Evolutionary conservation across 163 green algal genomes (phyloP), one percentile per base, ranked within the genome.

Genomic region (Chlorella variabilis): DNA sequence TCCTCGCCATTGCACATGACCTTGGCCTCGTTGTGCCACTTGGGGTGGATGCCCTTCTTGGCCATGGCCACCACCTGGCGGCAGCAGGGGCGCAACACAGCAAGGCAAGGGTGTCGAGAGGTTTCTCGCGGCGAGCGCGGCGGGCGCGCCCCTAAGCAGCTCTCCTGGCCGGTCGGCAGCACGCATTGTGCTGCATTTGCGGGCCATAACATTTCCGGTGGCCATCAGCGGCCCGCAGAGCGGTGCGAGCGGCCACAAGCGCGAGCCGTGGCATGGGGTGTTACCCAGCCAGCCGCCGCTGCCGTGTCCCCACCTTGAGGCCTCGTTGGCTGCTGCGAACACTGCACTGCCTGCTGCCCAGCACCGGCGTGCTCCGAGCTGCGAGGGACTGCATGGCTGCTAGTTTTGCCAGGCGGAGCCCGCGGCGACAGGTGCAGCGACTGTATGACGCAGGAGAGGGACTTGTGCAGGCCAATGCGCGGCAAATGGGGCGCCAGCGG

Each of bases 31-130:
- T 88, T 68, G 76, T 91, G 92, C 82, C 91, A 98, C 74, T 97
- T 87, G 7, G 96, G 96, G 87, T 99, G 96, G 67, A 98, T 94
- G 82, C 89, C 94, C 84, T 95, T 90, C 90, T 98, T 99, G 31
- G 70, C 65, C 77, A 80, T 85, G 49, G 69, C 80, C 48, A 67
- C 74, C 27, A 82, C 80, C 59, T 79, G 71, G 23, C n/a, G 23
- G 54, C 54, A n/a, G n/a, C 61, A 69, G 61, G 29, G 25, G 56
- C 20, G 56, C 21, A 65, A 31, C 56, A n/a, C n/a, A n/a, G n/a
- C n/a, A n/a, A n/a, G n/a, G n/a, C n/a, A n/a, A n/a, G n/a, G n/a
- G n/a, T n/a, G n/a, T n/a, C n/a, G n/a, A n/a, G n/a, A n/a, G n/a
- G n/a, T n/a, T n/a, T n/a, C n/a, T n/a, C n/a, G n/a, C n/a, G n/a